Percentiles rank a stretch among this genome's conserved stretches.
phyloP scores from a whole-genome alignment of 2,329 filamentous ascomycete genomes.

The Amphichorda felina region DNA sequence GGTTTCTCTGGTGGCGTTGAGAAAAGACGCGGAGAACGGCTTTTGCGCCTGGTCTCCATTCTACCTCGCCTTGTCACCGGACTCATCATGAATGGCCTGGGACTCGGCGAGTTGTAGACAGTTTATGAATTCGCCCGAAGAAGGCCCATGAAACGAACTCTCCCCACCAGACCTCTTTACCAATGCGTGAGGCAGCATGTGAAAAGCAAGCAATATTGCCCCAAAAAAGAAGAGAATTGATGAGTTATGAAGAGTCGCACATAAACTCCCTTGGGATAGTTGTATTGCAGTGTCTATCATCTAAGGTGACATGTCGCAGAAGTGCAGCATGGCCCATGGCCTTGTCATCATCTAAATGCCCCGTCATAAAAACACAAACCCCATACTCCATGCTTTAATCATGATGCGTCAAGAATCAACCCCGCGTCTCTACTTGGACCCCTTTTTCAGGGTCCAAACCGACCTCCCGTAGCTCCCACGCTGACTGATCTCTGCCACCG shows the following conservation, averaged over 20 bases:
- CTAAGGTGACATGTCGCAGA: too few species aligned
- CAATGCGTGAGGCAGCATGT: background rate
- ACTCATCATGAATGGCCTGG: background rate
- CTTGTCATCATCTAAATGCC: too few species aligned
- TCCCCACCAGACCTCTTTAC: background rate
- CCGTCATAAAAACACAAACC: too few species aligned
- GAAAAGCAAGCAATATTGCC: background rate
- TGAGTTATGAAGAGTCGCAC: background rate
- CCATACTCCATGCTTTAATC: background rate
- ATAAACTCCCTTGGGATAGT: background rate
- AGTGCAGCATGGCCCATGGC: too few species aligned
- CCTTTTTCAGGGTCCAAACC: slow-evolving; percentile 38
- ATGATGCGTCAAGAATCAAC: background rate
- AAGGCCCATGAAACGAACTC: slow-evolving; percentile 25
- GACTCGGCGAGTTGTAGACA: slow-evolving; percentile 17
- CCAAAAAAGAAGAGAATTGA: background rate
- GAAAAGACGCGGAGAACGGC: slow-evolving; percentile 63
- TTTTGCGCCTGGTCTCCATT: slow-evolving; percentile 50
- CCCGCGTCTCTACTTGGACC: slow-evolving; percentile 10
- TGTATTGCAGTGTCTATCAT: too few species aligned
- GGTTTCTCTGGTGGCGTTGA: slow-evolving; percentile 50
- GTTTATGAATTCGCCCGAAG: slow-evolving; percentile 30
- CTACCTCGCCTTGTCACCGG: slow-evolving; percentile 24
- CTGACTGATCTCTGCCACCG: slow-evolving; percentile 61
- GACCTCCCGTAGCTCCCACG: slow-evolving; percentile 37